Evolutionary conservation across 140 eudicot genomes (phyloP), one percentile per base, ranked within the genome.

Genomic region (Anethum foeniculum): DNA sequence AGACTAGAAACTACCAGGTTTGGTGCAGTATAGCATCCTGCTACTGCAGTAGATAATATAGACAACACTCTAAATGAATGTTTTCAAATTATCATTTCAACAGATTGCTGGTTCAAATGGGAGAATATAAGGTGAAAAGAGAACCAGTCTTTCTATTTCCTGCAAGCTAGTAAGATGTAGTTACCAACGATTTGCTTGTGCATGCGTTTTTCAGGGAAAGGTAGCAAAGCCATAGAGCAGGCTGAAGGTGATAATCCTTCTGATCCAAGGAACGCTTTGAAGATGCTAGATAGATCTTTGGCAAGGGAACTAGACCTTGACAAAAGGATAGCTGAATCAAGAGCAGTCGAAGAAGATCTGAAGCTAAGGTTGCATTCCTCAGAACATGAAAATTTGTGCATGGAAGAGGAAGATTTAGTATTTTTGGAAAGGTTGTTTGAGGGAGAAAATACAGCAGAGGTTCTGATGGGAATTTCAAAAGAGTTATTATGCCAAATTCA

Each of bases 241-340:
- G 79, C 39, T 30, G 88, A 77, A 71, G 75, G 60, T 83, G 78
- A 73, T 48, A 80, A 79, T 56, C 16, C 77, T 76, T 87, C 85
- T 18, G 81, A 84, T 58, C 76, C 39, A 81, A 87, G 91, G 47
- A 88, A 85, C 36, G 49, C 91, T 80, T 74, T 95, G 77, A 82
- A 88, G 84, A 90, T 95, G 99, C 89, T 90, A 69, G 97, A 88
- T 76, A 95, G 86, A 84, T 89, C 97, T 58, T 86, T 93, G 82
- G 92, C 92, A 46, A 81, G 90, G 65, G 99, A 95, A 84, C 41
- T 92, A 54, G 96, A 91, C 83, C 92, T 90, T 78, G 99, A 95
- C 73, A 89, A 87, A 52, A 81, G 85, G 80, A 75, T 88, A 36
- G 58, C 48, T 27, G 97, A 95, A 71, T 85, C 87, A 19, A 88